Conservation (phyloP, 116 monocot species). For the Cymodocea nodosa region DNA sequence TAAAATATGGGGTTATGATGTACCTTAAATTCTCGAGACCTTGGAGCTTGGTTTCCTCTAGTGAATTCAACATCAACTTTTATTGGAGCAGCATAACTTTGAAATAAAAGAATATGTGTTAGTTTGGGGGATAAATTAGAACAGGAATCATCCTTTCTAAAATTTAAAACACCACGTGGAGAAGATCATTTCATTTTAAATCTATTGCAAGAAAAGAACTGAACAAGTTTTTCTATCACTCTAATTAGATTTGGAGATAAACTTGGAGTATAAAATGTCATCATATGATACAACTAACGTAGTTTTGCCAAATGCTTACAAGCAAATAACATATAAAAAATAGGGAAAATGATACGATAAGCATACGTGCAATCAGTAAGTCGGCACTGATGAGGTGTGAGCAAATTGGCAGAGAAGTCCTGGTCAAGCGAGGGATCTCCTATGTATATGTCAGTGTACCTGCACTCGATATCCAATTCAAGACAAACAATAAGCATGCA, state of each 20-base stretch:
- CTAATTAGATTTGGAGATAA: too few species aligned
- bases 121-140: background rate
- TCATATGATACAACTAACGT: too few species aligned
- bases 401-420: conserved; percentile 10
- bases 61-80: conserved; percentile 64
- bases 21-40: conserved; percentile 16
- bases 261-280: too few species aligned
- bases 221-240: too few species aligned
- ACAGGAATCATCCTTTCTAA: too few species aligned
- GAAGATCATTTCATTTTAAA: too few species aligned
- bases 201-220: too few species aligned
- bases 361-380: conserved; percentile 68
- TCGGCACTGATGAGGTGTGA: conserved; percentile 70
- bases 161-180: too few species aligned
- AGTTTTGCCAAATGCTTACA: background rate
- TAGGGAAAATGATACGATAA: background rate
- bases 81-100: conserved; percentile 76
- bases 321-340: background rate
- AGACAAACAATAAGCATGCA: background rate
- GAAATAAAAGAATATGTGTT: conserved; percentile 1
- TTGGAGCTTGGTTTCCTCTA: conserved; percentile 35
- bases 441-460: conserved; percentile 54
- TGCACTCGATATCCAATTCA: conserved; percentile 4
- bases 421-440: conserved; percentile 23
- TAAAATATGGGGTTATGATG: background rate